Percentiles rank a stretch among this genome's conserved stretches.
Evolutionary conservation across 352 stramenopile genomes (phyloP).

Genomic region (Pseudoperonospora humuli): DNA sequence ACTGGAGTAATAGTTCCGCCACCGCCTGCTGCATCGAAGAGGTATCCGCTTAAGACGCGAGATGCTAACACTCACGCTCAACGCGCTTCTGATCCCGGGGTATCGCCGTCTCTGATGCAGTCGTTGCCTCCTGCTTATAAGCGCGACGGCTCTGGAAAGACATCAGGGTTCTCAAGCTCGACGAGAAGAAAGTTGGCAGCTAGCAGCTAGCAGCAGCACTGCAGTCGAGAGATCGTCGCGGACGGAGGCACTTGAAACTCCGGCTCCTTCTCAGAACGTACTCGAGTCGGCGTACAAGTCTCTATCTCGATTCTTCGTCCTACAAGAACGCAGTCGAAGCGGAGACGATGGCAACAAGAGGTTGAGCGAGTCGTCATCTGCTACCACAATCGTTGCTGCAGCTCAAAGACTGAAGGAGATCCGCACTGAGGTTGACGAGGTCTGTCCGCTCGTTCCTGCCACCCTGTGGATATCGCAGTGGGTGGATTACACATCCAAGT

Average conservation of each 20-base stretch:
- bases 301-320: conserved; percentile 53
- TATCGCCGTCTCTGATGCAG: conserved; percentile 6
- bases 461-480: conserved; percentile 94
- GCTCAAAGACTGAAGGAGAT: conserved; percentile 64
- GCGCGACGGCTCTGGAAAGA: conserved; percentile 10
- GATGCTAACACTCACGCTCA: conserved; percentile 27
- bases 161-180: conserved; percentile 2
- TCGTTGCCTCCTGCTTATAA: conserved; percentile 18
- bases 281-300: conserved; percentile 51
- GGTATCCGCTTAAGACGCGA: conserved; percentile 31
- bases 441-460: conserved; percentile 24
- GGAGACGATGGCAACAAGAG: conserved; percentile 29
- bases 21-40: conserved; percentile 16
- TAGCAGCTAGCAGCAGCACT: conserved; percentile 5
- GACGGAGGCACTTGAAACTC: conserved; percentile 3
- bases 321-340: conserved; percentile 40
- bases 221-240: background rate
- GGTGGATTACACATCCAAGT: conserved; percentile 99
- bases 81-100: conserved; percentile 23
- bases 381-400: conserved; percentile 45
- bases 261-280: conserved; percentile 16
- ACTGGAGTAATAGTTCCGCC: no score
- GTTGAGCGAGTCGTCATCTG: conserved; percentile 51
- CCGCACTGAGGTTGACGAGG: conserved; percentile 39
- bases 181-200: conserved; percentile 6